Evolutionary conservation across 2,329 filamentous ascomycete species (phyloP), one percentile per base, ranked within the genome.

Genomic region (Colletotrichum lentis): DNA sequence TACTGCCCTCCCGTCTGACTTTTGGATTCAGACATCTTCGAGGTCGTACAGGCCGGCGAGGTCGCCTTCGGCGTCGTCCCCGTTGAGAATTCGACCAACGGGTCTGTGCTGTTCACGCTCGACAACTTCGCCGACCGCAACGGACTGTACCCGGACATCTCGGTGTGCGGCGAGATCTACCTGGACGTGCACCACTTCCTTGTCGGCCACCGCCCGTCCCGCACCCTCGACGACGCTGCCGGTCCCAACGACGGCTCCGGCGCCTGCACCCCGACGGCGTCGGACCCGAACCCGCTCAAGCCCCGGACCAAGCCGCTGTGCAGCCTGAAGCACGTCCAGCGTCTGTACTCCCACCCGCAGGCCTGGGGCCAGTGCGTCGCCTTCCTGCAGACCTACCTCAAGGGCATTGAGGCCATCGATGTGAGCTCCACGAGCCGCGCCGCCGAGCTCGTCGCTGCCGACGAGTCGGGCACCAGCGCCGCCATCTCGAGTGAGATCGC

Each of bases 11-110:
- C n/a, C 20, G 22, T 60, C 57, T 67, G 57, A 67, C 63, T 7
- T 31, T 27, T 24, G 44, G 31, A 27, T 55, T 20, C 71, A 90
- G 93, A 96, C 76, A 89, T 97, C 73, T 97, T 97, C 78, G 84
- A 89, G 58, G 85, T 89, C 18, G 91, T 97, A 6, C 93, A 96
- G 75, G 83, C 84, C 44, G 85, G 87, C 66, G 76, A 81, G 52
- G 88, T 87, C 0, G 80, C 85, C 60, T 90, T 90, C 64, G 96
- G 94, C 72, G 91, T 98, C 39, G 91, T 97, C 1, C 96, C 96
- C 7, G 94, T 97, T 79, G 95, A 98, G 77, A 99, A 99, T 82
- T 96, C 92, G 47, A 95, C 93, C 76, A 97, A 98, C 79, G 96
- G 96, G 74, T 90, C 91, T 62, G 96, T 99, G 57, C 89, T 96